Percentiles rank a stretch among this genome's conserved stretches.
phyloP scores from a whole-genome alignment of 176 grass and related monocot genomes.

The Musa schizocarpa region DNA sequence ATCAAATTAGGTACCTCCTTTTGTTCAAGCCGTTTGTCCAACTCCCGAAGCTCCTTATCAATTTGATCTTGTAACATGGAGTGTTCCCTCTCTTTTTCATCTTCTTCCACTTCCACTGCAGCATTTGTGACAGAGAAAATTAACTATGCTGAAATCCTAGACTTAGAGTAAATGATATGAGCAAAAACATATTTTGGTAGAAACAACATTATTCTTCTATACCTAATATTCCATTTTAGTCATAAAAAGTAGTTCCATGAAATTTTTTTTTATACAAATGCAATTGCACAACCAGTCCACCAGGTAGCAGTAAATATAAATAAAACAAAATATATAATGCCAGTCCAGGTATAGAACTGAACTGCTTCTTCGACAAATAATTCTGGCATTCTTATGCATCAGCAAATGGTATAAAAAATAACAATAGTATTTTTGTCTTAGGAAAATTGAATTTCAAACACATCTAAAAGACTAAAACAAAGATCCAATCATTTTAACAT shows the following conservation, averaged over 20 bases:
- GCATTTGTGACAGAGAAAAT: neutral
- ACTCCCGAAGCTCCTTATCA: constrained; percentile 81
- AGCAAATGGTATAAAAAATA: constrained; percentile 12
- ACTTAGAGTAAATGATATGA: neutral
- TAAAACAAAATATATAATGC: too few relatives aligned
- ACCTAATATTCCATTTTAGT: neutral
- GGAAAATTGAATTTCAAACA: too few relatives aligned
- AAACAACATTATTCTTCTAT: neutral
- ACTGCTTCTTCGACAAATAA: too few relatives aligned
- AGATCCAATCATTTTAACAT: neutral
- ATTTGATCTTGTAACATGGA: constrained; percentile 69
- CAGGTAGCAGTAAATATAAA: too few relatives aligned
- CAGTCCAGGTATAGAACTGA: too few relatives aligned
- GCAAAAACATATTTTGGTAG: neutral
- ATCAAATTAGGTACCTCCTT: constrained; percentile 58
- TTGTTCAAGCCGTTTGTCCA: constrained; percentile 77
- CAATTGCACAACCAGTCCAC: too few relatives aligned
- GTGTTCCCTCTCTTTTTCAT: constrained; percentile 92
- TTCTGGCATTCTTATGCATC: constrained; percentile 6
- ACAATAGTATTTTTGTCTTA: neutral
- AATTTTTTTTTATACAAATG: too few relatives aligned
- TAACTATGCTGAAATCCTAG: neutral
- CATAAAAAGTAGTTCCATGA: too few relatives aligned
- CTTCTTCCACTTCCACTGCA: constrained; percentile 36
- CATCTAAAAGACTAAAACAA: too few relatives aligned